phyloP scores from a whole-genome alignment of 2,329 filamentous ascomycete genomes.

The Colletotrichum godetiae region DNA sequence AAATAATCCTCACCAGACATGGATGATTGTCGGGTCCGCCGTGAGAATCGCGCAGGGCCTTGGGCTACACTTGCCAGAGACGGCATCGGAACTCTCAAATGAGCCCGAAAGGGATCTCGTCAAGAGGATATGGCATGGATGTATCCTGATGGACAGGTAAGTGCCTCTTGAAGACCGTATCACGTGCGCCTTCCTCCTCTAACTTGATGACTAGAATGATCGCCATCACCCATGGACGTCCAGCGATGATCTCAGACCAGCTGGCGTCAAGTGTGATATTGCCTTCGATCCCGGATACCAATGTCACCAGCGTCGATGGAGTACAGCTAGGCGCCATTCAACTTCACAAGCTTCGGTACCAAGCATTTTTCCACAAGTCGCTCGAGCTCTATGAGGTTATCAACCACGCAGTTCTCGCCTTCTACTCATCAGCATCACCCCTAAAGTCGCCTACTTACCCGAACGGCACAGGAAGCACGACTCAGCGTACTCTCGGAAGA shows the following conservation, averaged over 20 bases:
- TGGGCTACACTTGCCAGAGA: conserved; percentile 56
- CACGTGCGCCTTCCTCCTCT: not conserved
- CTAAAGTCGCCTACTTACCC: not conserved
- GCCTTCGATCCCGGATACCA: conserved; percentile 35
- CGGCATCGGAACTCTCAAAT: conserved; percentile 37
- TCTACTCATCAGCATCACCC: conserved; percentile 39
- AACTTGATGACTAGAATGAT: conserved; percentile 43
- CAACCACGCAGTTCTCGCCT: conserved; percentile 43
- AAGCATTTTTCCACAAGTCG: conserved; percentile 48
- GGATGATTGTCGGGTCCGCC: conserved; percentile 59
- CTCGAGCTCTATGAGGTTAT: conserved; percentile 52
- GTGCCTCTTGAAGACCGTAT: not conserved
- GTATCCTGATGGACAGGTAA: conserved; percentile 52
- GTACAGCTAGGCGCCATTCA: not conserved
- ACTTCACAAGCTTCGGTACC: conserved; percentile 15
- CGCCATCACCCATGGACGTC: conserved; percentile 48
- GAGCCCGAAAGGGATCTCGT: conserved; percentile 41
- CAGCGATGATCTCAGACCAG: conserved; percentile 46
- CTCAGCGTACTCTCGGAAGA: not conserved
- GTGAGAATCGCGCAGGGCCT: conserved; percentile 59
- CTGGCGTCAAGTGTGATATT: conserved; percentile 43
- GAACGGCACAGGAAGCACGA: not conserved
- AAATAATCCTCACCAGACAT: conserved; percentile 58
- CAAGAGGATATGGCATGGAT: conserved; percentile 50
- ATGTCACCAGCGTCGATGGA: not conserved